Base-by-base conservation (phyloP, 2,329 filamentous ascomycete species). In the Alternaria triticimaculans region DNA sequence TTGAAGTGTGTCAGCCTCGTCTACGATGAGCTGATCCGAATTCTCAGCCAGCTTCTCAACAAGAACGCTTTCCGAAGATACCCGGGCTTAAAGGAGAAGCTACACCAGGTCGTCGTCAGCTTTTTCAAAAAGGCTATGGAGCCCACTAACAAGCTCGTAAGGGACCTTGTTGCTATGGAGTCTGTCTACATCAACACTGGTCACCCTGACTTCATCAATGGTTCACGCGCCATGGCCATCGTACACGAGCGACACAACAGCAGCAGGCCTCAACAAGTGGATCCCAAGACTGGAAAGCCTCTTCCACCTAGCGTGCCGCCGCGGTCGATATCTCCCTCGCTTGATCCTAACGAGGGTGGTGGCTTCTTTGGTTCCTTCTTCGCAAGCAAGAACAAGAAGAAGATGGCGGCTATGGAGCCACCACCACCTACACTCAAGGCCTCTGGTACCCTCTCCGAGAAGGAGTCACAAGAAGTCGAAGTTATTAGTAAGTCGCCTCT, bases 101-200 rank as follows among this genome's bases (percentile, higher is more conserved):
- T 99, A 82, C 94, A 99, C 80, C 86, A 86, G 12, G 94, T 97
- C 14, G 95, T 98, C 55, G 96, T 99, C 72, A 77, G 85, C 10
- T 99, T 99, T 83, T 98, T 97, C 87, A 98, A 98, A 84, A 97
- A 97, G 84, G 90, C 93, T 58, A 97, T 98, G 92, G 94, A 97
- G 58, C 96, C 96, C 7, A 97, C 96, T 41, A 98, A 97, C 85
- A 98, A 98, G 86, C 87, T 99, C 51, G 96, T 99, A 61, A 90
- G 84, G 75, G 96, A 99, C 78, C 87, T 99, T 44, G 95, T 99
- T 25, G 84, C 90, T 10, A 99, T 99, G 96, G 96, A 99, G 81
- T 84, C 94, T 14, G 96, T 93, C 84, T 99, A 99, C 80, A 92
- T 99, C 85, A 99, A 99, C 84, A 99, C 96, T 28, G 96, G 94